A percentile compares a stretch with the other conserved stretches of the same genome.
phyloP scores from a whole-genome alignment of 169 alveolate genomes.

The Plasmodium billcollinsi region DNA sequence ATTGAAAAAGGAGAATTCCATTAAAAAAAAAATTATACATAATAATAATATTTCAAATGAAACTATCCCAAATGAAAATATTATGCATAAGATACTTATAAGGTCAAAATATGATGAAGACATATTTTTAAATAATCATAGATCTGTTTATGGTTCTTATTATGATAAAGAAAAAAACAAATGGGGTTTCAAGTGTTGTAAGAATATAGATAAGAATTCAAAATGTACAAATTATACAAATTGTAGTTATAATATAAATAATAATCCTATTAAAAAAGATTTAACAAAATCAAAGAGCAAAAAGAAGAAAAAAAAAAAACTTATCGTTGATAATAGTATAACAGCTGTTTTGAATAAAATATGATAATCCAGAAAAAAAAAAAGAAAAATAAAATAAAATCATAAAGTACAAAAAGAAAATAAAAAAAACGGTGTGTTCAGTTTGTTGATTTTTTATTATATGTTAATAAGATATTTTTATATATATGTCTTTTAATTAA shows the following conservation, averaged over 20 bases:
- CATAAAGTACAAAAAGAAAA: too few species aligned
- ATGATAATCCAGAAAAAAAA: not conserved
- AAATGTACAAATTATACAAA: slow-evolving; percentile 60
- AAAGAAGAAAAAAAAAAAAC: slow-evolving; percentile 52
- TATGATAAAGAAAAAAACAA: slow-evolving; percentile 80
- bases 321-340: slow-evolving; percentile 52
- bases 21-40: slow-evolving; percentile 30
- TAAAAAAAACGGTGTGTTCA: too few species aligned
- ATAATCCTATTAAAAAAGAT: slow-evolving; percentile 14
- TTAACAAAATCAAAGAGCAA: slow-evolving; percentile 22
- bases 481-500: too few species aligned
- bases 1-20: slow-evolving; percentile 78
- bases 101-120: slow-evolving; percentile 87
- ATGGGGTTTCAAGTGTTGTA: slow-evolving; percentile 91
- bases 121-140: slow-evolving; percentile 82
- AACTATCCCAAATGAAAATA: slow-evolving; percentile 11
- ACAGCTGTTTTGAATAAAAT: slow-evolving; percentile 71
- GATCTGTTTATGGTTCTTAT: slow-evolving; percentile 87
- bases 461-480: too few species aligned
- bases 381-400: too few species aligned
- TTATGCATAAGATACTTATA: slow-evolving; percentile 68
- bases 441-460: too few species aligned
- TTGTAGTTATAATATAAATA: slow-evolving; percentile 7
- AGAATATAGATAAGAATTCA: slow-evolving; percentile 67
- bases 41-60: slow-evolving; percentile 30